Conservation (phyloP, 306 rosid species). For the Pterocarpus macrocarpus region DNA sequence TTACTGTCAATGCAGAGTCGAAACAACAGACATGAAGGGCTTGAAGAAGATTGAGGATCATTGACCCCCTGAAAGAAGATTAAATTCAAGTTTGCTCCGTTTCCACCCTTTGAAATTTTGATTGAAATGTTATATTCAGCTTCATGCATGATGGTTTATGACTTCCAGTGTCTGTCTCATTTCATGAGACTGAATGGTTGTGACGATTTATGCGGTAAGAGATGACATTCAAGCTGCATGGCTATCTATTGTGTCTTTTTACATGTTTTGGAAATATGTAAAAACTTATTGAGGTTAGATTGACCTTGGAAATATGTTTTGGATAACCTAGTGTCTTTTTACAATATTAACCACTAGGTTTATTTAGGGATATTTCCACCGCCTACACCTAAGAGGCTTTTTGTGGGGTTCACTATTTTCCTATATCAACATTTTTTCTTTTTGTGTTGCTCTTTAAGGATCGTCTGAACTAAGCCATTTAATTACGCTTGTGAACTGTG, state of each 20-base stretch:
- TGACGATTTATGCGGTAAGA: constrained; percentile 43
- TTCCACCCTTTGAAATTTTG: constrained; percentile 44
- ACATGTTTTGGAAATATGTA: constrained; percentile 37
- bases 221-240: constrained; percentile 37
- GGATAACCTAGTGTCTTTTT: constrained; percentile 6
- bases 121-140: constrained; percentile 46
- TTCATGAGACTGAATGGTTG: constrained; percentile 47
- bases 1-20: constrained; percentile 73
- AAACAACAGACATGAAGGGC: constrained; percentile 98
- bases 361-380: constrained; percentile 8
- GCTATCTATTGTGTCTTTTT: constrained; percentile 11
- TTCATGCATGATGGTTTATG: constrained; percentile 47
- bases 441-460: no score
- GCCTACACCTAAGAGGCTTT: neutral
- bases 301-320: constrained; percentile 25
- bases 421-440: neutral
- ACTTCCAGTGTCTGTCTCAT: constrained; percentile 47
- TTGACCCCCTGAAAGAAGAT: constrained; percentile 48
- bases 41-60: constrained; percentile 97
- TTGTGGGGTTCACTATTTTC: neutral
- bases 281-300: constrained; percentile 27
- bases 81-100: constrained; percentile 19
- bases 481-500: no score
- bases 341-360: neutral
- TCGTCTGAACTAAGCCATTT: no score